Conservation (phyloP, 2,329 filamentous ascomycete genomes). For the Didymella pinodella region DNA sequence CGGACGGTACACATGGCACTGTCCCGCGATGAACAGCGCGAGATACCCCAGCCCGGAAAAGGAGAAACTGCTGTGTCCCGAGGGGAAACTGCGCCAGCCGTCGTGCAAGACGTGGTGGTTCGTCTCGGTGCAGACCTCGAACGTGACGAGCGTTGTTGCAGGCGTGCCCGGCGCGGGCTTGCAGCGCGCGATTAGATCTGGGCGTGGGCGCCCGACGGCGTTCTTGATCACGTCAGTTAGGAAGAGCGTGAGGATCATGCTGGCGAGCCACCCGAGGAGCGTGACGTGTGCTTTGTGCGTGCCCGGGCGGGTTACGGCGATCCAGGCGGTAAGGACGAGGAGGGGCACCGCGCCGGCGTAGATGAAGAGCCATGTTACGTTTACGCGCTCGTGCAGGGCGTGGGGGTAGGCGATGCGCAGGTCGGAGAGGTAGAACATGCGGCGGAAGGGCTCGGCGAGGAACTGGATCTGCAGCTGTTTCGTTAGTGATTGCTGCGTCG, state of each 20-base stretch:
- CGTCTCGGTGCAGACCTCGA: slow-evolving; percentile 76
- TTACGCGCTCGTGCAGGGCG: slow-evolving; percentile 82
- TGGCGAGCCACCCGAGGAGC: slow-evolving; percentile 78
- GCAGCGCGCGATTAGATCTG: slow-evolving; percentile 89
- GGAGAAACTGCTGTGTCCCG: slow-evolving; percentile 79
- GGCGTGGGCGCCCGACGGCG: slow-evolving; percentile 80
- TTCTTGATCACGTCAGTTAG: slow-evolving; percentile 91
- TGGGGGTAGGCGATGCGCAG: slow-evolving; percentile 85
- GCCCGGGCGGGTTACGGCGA: slow-evolving; percentile 67
- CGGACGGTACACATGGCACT: slow-evolving; percentile 67
- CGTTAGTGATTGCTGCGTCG: slow-evolving; percentile 13
- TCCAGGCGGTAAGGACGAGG: slow-evolving; percentile 70
- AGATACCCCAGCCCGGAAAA: slow-evolving; percentile 82
- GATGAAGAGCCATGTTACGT: slow-evolving; percentile 78
- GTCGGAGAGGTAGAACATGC: slow-evolving; percentile 91
- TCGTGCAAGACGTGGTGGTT: slow-evolving; percentile 76
- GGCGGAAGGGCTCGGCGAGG: slow-evolving; percentile 85
- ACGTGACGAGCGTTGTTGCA: slow-evolving; percentile 63
- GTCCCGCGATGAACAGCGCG: slow-evolving; percentile 72
- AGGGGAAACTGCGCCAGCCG: slow-evolving; percentile 84
- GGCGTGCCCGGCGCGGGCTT: slow-evolving; percentile 70
- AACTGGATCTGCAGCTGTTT: slow-evolving; percentile 64
- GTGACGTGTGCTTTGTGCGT: slow-evolving; percentile 86
- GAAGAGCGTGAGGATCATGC: slow-evolving; percentile 76
- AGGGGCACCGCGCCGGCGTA: slow-evolving; percentile 80